Conservation (phyloP, 805 yeast genomes). For the Cyberlindnera bimundalis region DNA sequence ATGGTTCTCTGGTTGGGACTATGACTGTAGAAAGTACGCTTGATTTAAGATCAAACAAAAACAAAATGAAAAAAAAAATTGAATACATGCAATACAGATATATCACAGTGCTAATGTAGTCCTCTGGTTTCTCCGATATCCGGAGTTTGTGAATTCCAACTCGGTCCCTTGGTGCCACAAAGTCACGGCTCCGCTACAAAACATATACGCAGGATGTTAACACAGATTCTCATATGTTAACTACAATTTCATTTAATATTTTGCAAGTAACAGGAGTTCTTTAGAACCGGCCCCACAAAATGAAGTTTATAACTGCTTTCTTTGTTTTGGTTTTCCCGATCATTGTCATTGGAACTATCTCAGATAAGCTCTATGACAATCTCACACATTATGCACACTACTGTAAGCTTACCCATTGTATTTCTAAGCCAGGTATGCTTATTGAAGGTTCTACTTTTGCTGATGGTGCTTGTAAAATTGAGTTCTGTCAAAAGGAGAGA, state of each 20-base stretch:
- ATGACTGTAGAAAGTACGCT: slow-evolving; percentile 59
- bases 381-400: slow-evolving; percentile 21
- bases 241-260: no score
- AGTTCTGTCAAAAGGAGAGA: slow-evolving; percentile 14
- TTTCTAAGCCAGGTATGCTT: slow-evolving; percentile 15
- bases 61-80: background rate
- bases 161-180: no score
- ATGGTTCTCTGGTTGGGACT: slow-evolving; percentile 77
- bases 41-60: background rate
- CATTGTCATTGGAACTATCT: background rate
- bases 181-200: no score
- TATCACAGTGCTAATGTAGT: background rate
- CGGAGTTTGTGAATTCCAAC: no score
- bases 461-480: slow-evolving; percentile 22
- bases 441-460: slow-evolving; percentile 8
- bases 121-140: background rate
- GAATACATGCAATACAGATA: slow-evolving; percentile 1
- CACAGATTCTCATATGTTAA: no score
- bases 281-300: no score
- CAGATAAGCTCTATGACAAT: slow-evolving; percentile 16
- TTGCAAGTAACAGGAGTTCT: no score
- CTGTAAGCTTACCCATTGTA: slow-evolving; percentile 23
- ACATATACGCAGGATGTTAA: no score
- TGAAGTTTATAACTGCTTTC: no score
- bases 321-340: background rate